Evolutionary conservation across 129 eudicot genomes (phyloP).

Genomic region (Logfia minima): DNA sequence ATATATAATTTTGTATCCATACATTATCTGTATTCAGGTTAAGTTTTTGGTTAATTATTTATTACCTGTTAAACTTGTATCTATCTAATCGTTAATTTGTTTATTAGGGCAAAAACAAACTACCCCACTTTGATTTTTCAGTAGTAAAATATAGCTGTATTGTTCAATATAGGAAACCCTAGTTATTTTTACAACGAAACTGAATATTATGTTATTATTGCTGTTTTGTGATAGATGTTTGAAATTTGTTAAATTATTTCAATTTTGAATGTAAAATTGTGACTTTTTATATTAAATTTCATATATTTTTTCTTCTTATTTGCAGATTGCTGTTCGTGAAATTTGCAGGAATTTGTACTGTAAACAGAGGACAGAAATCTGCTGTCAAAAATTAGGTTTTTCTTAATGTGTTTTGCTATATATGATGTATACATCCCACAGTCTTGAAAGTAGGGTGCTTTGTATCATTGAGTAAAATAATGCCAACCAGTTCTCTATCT

Average conservation of each 20-base stretch:
- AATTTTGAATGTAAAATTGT: too few relatives aligned
- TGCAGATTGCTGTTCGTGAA: background rate
- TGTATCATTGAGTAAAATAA: constrained; percentile 30
- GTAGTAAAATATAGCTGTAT: background rate
- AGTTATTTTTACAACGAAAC: background rate
- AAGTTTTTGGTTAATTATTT: constrained; percentile 9
- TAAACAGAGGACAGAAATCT: constrained; percentile 14
- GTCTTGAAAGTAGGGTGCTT: constrained; percentile 17
- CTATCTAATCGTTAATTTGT: constrained; percentile 9
- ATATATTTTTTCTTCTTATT: background rate
- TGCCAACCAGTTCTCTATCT: constrained; percentile 50
- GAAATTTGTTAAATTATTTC: too few relatives aligned
- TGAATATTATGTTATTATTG: background rate
- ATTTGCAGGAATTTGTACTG: constrained; percentile 35
- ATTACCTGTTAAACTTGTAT: background rate
- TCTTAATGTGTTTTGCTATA: constrained; percentile 23
- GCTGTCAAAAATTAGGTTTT: constrained; percentile 1
- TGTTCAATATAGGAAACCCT: background rate
- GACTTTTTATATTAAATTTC: background rate
- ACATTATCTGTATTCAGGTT: constrained; percentile 4
- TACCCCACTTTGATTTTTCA: background rate
- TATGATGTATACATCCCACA: constrained; percentile 29
- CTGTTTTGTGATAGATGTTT: background rate
- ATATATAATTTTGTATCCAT: background rate
- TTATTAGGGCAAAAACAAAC: constrained; percentile 8